Evolutionary conservation across 116 monocot genomes (phyloP).

Genomic region (Papilionanthe hybrid): DNA sequence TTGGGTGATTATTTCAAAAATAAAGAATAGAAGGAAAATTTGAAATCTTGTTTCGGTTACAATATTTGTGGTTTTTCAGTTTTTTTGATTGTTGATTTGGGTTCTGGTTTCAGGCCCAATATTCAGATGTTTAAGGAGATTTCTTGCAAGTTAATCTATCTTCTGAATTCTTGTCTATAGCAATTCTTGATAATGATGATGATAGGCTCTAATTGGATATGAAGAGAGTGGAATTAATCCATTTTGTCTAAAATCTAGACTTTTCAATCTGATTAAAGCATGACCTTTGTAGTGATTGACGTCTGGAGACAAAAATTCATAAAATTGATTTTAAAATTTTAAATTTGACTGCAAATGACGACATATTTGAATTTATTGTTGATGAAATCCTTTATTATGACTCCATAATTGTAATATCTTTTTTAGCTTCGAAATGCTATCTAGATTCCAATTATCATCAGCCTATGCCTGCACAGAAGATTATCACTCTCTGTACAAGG

Average conservation of each 20-base stretch:
- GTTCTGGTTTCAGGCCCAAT: not conserved
- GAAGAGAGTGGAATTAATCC: not conserved
- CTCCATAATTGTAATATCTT: constrained; percentile 1
- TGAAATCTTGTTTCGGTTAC: not conserved
- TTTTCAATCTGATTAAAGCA: not conserved
- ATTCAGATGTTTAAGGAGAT: not conserved
- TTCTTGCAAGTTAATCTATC: not conserved
- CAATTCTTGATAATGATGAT: not conserved
- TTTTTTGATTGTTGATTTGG: not conserved
- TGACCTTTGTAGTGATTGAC: not conserved
- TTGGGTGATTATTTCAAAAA: not conserved
- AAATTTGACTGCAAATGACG: not conserved
- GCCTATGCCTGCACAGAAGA: not conserved
- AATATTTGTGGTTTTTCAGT: not conserved
- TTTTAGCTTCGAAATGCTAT: not conserved
- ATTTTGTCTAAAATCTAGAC: not conserved
- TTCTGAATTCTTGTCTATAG: not conserved
- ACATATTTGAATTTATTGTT: not conserved
- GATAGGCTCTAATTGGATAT: not conserved
- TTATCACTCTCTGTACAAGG: no score
- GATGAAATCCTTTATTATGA: not conserved
- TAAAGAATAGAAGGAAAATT: not conserved
- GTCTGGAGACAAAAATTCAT: not conserved
- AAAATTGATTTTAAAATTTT: not conserved
- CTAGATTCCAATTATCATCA: not conserved